Base-by-base conservation (phyloP, 306 rosid species). In the Dryas drummondii region DNA sequence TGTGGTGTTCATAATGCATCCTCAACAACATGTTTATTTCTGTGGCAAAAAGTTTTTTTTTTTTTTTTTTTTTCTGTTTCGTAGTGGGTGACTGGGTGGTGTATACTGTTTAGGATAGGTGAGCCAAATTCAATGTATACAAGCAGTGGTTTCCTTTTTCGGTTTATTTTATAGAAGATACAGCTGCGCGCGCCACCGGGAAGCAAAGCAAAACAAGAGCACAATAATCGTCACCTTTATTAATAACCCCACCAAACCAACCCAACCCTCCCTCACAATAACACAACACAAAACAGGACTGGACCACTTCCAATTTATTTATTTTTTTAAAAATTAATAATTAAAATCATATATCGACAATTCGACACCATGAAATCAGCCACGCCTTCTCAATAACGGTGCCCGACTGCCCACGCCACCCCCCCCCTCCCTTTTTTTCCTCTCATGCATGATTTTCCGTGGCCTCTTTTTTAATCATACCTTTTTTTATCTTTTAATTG, bases 371-470 rank as follows among this genome's bases (percentile, higher is more conserved):
- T 32, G 37, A 32, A 32, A 32, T 32, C 37, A 1, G 55, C 17
- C 55, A 51, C 55, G 15, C n/a, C 16, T 13, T 14, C 14, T 17
- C 10, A 55, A 55, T 55, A 55, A 6, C 65, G 19, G 13, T 14
- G 47, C 66, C 47, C 37, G 37, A 32, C 37, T 32, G 37, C 37
- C 37, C 37, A 32, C 37, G 37, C 37, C 37, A 32, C 2, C 37
- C 37, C 37, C 37, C 37, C 2, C 2, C 37, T 32, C 1, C 1
- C 1, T 2, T 27, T 32, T 32, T 32, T 32, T 22, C 22, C 37
- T 32, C 37, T 32, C 37, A 59, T 66, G 40, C 71, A 46, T 66
- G 71, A 66, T 45, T 66, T 47, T 66, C 55, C 41, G 55, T 0
- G 26, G 11, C 11, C 16, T 13, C 46, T 46, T 16, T 16, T 68